phyloP scores from a whole-genome alignment of 441 rosid genomes.

The Corymbia calophylla region DNA sequence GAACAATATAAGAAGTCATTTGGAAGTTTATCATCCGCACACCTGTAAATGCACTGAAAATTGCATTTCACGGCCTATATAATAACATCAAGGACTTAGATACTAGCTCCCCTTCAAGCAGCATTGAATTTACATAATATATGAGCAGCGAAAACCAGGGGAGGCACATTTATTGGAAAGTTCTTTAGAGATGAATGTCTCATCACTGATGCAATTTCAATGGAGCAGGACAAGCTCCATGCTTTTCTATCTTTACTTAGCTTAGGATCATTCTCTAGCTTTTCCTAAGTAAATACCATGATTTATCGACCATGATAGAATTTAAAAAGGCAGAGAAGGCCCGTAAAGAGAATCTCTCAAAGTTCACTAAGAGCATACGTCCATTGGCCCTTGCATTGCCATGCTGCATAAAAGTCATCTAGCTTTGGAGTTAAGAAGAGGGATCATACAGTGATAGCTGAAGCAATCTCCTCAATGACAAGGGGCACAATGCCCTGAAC shows the following conservation, averaged over 20 bases:
- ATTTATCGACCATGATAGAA: neutral
- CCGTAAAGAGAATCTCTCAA: no score
- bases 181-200: neutral
- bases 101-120: neutral
- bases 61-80: neutral
- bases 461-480: constrained; percentile 21
- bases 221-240: neutral
- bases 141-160: neutral
- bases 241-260: neutral
- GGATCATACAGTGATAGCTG: constrained; percentile 19
- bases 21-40: neutral
- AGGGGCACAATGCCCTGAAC: constrained; percentile 25
- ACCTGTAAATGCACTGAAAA: neutral
- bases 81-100: neutral
- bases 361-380: no score
- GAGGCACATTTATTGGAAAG: neutral
- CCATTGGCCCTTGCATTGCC: neutral
- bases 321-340: neutral
- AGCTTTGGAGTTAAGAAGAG: neutral
- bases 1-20: neutral
- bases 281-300: neutral
- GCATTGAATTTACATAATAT: neutral
- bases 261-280: neutral
- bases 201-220: neutral
- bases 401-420: neutral